Evolutionary conservation across 2,329 filamentous ascomycete species (phyloP), one percentile per base, ranked within the genome.

Genomic region (Fusarium sacchari): DNA sequence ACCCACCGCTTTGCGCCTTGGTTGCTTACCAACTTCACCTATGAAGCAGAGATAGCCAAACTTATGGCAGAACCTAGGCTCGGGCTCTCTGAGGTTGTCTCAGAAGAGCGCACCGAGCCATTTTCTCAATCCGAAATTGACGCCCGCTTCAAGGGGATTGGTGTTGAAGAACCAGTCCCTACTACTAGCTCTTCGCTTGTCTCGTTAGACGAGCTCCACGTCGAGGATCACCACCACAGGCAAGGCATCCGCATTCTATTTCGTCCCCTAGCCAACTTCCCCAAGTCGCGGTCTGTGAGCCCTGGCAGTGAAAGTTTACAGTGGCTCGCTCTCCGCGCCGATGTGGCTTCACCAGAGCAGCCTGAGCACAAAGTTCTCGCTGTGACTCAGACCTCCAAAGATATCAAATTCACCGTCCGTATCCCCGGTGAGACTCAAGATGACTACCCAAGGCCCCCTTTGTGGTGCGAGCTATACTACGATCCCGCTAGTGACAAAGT

Each of bases 401-500:
- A 90, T 79, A 89, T 89, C 83, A 90, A 89, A 70, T 90, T 90
- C 76, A 87, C 86, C 43, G 87, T 90, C 68, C 83, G 85, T 56
- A 88, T 90, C 64, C 88, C 88, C 9, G 84, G 84, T 22, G 85
- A 86, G 63, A 82, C 81, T 57, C 80, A 82, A 44, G 83, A 86
- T 64, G 83, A 83, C 49, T 81, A 79, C 14, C 79, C 82, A 13
- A 81, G 86, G 22, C 87, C 87, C 22, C 84, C 86, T 9, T 75
- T 90, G n/a, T 89, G 86, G 86, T 90, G 87, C 78, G 88, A 90
- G 78, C 81, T 90, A 40, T 90, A 89, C 74, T 90, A 90, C 73
- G 87, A 90, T 78, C 88, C 88, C 22, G 82, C 85, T 70, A 89
- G 88, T 80, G 88, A 90, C 77, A 86, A 87, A 78, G 84, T 89